These are phyloP conservation scores for Hypoxylon lienhwacheense DNA, from an alignment of 495 filamentous ascomycete genomes.

Conservation along the genomic window DNA sequence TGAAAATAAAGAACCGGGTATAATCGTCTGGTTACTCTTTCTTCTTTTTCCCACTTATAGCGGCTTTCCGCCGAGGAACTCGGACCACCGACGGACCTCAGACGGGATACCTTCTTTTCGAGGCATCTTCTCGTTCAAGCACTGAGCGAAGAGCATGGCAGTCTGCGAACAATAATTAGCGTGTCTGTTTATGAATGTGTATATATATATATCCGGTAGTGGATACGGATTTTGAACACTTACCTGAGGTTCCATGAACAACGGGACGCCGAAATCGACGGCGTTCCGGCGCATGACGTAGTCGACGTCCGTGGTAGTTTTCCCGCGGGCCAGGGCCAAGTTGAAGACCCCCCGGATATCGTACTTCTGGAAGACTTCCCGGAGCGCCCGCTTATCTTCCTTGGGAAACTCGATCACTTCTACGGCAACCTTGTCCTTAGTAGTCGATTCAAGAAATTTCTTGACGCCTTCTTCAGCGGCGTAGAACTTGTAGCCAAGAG, in stretches of 20 bases:
- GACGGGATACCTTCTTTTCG: constrained; percentile 76
- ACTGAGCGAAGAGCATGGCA: constrained; percentile 89
- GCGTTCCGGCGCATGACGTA: constrained; percentile 99
- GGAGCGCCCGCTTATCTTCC: constrained; percentile 89
- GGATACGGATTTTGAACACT: constrained; percentile 38
- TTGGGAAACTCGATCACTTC: constrained; percentile 97
- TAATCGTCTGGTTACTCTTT: not conserved
- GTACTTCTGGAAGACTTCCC: constrained; percentile 96
- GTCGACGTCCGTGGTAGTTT: constrained; percentile 86
- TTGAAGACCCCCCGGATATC: constrained; percentile 97
- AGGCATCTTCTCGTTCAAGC: constrained; percentile 94
- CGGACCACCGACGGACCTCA: constrained; percentile 91
- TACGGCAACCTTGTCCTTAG: constrained; percentile 67
- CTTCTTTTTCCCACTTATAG: constrained; percentile 55
- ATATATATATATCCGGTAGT: too few species aligned
- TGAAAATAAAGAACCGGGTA: not conserved
- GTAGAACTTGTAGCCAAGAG: constrained; percentile 91
- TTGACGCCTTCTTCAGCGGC: constrained; percentile 82
- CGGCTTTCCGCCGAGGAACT: constrained; percentile 89
- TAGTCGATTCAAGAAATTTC: constrained; percentile 70
- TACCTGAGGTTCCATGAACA: constrained; percentile 99
- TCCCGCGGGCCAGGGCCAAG: constrained; percentile 78
- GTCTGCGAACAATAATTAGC: constrained; percentile 62
- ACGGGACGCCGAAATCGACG: constrained; percentile 94
- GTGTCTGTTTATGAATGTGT: constrained; percentile 18